Evolutionary conservation across 1,139 yeast species (phyloP).

Genomic region (Hansenula lynferdii): DNA sequence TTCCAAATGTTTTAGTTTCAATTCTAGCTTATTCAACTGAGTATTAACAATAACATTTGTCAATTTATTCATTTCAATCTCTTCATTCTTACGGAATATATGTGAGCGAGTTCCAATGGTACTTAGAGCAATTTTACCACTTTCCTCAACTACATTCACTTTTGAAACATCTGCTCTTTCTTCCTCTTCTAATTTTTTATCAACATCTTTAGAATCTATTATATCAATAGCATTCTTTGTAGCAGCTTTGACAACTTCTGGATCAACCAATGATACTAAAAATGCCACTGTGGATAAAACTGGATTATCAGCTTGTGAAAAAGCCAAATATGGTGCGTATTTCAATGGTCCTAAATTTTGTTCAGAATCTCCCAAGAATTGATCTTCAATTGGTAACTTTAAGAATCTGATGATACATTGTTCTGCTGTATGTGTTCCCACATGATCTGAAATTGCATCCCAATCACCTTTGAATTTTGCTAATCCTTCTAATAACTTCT

Average conservation of each 20-base stretch:
- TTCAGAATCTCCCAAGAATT: conserved; percentile 45
- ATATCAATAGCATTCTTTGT: conserved; percentile 59
- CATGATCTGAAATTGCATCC: conserved; percentile 64
- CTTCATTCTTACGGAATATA: conserved; percentile 78
- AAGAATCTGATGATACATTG: conserved; percentile 79
- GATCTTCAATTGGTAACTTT: conserved; percentile 79
- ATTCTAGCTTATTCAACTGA: conserved; percentile 69
- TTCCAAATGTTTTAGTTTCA: conserved; percentile 66
- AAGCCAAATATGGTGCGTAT: conserved; percentile 79
- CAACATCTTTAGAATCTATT: conserved; percentile 40
- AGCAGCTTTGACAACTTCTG: conserved; percentile 82
- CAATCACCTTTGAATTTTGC: conserved; percentile 63
- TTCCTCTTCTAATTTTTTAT: conserved; percentile 11
- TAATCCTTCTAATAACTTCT: conserved; percentile 56
- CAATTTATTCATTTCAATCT: conserved; percentile 66
- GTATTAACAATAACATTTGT: conserved; percentile 60
- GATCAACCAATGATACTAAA: conserved; percentile 80
- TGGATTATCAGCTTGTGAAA: conserved; percentile 85
- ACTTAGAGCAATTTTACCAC: conserved; percentile 54
- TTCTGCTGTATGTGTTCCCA: conserved; percentile 68
- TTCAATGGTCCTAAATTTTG: conserved; percentile 67
- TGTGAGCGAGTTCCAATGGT: conserved; percentile 79
- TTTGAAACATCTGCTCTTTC: conserved; percentile 9
- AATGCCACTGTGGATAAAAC: conserved; percentile 87
- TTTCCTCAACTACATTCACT: conserved; percentile 33